Base-by-base conservation (phyloP, 148 eudicot species). In the Rheum nobile region DNA sequence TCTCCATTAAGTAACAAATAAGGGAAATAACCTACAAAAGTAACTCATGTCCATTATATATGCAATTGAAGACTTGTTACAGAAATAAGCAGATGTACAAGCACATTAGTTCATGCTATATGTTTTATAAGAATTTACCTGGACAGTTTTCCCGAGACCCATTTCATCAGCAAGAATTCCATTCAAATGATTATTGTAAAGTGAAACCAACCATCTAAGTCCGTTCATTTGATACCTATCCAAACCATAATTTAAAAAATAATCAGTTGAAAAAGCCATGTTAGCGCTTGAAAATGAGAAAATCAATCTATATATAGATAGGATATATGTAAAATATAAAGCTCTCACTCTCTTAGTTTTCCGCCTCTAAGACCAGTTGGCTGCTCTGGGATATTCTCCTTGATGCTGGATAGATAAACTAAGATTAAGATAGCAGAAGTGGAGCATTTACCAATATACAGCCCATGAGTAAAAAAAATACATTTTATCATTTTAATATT, bases 111-210 rank as follows among this genome's bases (percentile, higher is more conserved):
- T 21, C 39, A 65, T 31, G 17, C 14, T 57, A 26, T 9, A 4
- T 57, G 34, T 57, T 54, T 21, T 54, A 12, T 31, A 21, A 71
- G 48, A 42, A 32, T 42, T 69, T 80, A 90, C 99, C 99, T 95
- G 99, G 80, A 95, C 99, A 78, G 99, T 95, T 87, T 95, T 95
- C 29, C 99, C 99, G 38, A 95, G 97, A 77, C 99, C 99, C 99
- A 95, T 95, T 86, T 95, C 99, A 87, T 95, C 99, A 72, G 99
- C 99, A 52, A 95, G 91, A 79, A 95, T 95, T 74, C 99, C 99
- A 84, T 95, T 95, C 77, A 95, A 81, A 84, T 91, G 97, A 81
- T 95, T 95, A 81, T 95, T 95, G 84, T 95, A 95, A 59, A 95
- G 87, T 21, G 99, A 95, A 79, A 95, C 85, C 79, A 95, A 83